Evolutionary conservation across 768 basidiomycete genomes (phyloP).

Genomic region (Mycena crocata): DNA sequence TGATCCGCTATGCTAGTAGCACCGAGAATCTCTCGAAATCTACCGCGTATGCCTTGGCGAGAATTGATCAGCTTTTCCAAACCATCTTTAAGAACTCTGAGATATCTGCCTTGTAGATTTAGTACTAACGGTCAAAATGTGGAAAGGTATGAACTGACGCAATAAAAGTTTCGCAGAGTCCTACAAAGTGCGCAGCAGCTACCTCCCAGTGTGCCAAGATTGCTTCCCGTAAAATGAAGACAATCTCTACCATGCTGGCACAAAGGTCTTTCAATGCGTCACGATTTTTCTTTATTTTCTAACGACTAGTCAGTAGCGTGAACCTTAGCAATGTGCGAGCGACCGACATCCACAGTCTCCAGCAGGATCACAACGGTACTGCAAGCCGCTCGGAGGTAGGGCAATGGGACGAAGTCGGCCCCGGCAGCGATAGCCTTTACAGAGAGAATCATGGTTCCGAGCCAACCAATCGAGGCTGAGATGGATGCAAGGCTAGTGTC

Average conservation of each 20-base stretch:
- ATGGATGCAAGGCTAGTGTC: too few relatives aligned
- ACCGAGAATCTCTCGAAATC: background rate
- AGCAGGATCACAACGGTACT: conserved; percentile 8
- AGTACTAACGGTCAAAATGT: background rate
- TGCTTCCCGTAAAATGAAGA: background rate
- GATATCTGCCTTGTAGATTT: background rate
- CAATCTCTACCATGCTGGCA: conserved; percentile 7
- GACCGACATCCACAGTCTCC: conserved; percentile 11
- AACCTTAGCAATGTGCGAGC: background rate
- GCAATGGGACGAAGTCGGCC: conserved; percentile 2
- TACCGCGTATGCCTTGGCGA: background rate
- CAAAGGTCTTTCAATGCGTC: conserved; percentile 8
- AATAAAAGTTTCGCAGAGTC: background rate
- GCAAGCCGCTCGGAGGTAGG: background rate
- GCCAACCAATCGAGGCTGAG: too few relatives aligned
- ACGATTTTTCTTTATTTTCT: conserved; percentile 17
- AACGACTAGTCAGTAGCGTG: background rate
- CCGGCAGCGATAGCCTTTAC: conserved; percentile 9
- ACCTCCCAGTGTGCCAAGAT: background rate
- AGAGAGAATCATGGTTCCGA: conserved; percentile 2
- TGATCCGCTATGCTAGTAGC: background rate
- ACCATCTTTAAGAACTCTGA: background rate
- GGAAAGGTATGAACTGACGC: background rate
- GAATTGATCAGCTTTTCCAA: background rate
- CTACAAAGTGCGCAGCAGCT: background rate